These are phyloP conservation scores for Monosporozyma siamensis DNA, from an alignment of 805 yeast species.

Conservation along the genomic window DNA sequence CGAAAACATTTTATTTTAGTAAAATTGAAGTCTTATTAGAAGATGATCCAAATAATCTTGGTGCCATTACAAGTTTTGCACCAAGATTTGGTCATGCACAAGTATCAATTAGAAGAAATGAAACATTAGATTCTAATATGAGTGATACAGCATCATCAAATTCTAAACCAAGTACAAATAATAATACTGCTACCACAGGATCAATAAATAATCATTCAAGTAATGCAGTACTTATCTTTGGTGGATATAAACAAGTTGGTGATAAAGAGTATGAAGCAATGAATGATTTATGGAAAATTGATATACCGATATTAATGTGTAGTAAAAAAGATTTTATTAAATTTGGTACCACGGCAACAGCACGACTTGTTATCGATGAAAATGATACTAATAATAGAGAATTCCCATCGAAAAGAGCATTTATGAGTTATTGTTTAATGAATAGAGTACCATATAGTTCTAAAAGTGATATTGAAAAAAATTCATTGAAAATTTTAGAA, in stretches of 20 bases:
- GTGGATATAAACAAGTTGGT: slow-evolving; percentile 36
- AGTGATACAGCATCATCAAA: background rate
- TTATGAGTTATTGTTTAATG: slow-evolving; percentile 22
- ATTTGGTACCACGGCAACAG: slow-evolving; percentile 30
- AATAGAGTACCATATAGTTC: slow-evolving; percentile 5
- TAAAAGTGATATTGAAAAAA: slow-evolving; percentile 5
- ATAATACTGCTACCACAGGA: background rate
- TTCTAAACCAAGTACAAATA: background rate
- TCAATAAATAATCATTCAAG: background rate
- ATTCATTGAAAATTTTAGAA: slow-evolving; percentile 7
- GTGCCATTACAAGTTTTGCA: slow-evolving; percentile 1
- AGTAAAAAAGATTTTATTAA: slow-evolving; percentile 29
- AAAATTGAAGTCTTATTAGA: slow-evolving; percentile 34
- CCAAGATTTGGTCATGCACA: slow-evolving; percentile 36
- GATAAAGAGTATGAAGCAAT: slow-evolving; percentile 28
- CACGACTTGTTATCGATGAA: slow-evolving; percentile 22
- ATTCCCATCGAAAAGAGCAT: slow-evolving; percentile 31
- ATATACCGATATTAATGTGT: slow-evolving; percentile 30
- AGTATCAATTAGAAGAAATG: slow-evolving; percentile 11
- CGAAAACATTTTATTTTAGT: slow-evolving; percentile 39
- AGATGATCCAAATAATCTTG: slow-evolving; percentile 9
- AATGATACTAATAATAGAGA: slow-evolving; percentile 7
- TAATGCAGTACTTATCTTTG: slow-evolving; percentile 32
- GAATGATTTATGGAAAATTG: slow-evolving; percentile 36
- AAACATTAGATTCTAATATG: background rate